Base-by-base conservation (phyloP, 2,329 filamentous ascomycete genomes). In the Podosphaera fusca region DNA sequence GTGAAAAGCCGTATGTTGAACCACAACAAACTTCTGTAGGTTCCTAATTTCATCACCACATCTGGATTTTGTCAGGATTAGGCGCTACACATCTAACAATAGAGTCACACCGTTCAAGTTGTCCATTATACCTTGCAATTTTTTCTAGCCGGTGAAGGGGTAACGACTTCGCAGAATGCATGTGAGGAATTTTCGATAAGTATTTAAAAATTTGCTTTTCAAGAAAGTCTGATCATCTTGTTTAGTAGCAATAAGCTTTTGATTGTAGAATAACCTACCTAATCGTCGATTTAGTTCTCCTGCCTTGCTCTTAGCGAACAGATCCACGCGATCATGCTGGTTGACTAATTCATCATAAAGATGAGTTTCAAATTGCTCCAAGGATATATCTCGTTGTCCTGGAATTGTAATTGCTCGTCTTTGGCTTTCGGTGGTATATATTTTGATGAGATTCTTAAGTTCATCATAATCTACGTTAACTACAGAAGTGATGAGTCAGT, bases 381-480 rank as follows among this genome's bases (percentile, higher is more conserved):
- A 72, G 1, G 73, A 69, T 7, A 72, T 69, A 66, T 83, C 80
- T 62, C 74, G 74, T 57, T 84, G 79, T 14, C 85, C 85, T 1
- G 86, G 86, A 57, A 92, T 89, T 12, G 33, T 35, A 34, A 52
- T 52, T 29, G 81, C 75, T 57, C 88, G 79, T 51, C 84, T 82
- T 62, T 74, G 75, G 68, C 82, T 79, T 50, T 76, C 78, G 10
- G 81, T 83, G 1, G 87, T 94, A 66, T 87, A 79, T 59, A 77
- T 77, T 69, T 90, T 92, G 73, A 94, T 90, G 65, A 86, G 76
- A 68, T 85, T 77, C 70, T 94, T 94, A 61, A 94, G 77, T 54
- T 85, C 84, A 68, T 90, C 87, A 74, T 94, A 94, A 69, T 92
- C 87, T 69, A 94, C 80, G 69, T 94, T 92, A 68, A 89, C 83